A percentile compares a stretch with the other conserved stretches of the same genome.
Conservation (phyloP, 306 rosid genomes). For the Inga leiocalycina region DNA sequence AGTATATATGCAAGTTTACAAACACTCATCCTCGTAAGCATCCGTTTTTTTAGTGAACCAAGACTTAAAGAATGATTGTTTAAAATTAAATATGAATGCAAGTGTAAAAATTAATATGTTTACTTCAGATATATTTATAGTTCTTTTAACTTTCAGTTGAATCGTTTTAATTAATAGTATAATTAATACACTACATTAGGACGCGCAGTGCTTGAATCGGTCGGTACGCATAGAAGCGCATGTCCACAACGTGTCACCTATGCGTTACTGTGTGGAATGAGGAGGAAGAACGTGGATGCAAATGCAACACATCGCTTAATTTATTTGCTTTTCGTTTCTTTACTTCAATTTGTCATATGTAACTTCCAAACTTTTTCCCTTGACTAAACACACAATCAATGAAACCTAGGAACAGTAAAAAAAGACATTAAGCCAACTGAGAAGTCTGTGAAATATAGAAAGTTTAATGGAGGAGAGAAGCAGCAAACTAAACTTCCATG, state of each 20-base stretch:
- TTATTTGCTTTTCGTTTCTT: background rate
- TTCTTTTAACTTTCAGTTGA: background rate
- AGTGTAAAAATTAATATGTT: background rate
- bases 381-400: background rate
- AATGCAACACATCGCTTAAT: background rate
- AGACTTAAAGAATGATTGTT: background rate
- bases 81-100: background rate
- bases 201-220: background rate
- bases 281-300: conserved; percentile 13
- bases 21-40: conserved; percentile 23
- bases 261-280: conserved; percentile 9
- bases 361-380: background rate
- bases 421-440: background rate
- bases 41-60: background rate
- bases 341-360: background rate
- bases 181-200: background rate
- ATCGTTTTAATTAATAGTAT: background rate
- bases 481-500: background rate
- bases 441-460: background rate
- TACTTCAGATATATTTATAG: background rate
- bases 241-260: conserved; percentile 32
- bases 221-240: conserved; percentile 25
- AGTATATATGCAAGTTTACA: background rate
- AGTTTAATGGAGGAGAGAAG: background rate
- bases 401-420: background rate